Base-by-base conservation (phyloP, 805 yeast species). In the Saturnispora saitoi region DNA sequence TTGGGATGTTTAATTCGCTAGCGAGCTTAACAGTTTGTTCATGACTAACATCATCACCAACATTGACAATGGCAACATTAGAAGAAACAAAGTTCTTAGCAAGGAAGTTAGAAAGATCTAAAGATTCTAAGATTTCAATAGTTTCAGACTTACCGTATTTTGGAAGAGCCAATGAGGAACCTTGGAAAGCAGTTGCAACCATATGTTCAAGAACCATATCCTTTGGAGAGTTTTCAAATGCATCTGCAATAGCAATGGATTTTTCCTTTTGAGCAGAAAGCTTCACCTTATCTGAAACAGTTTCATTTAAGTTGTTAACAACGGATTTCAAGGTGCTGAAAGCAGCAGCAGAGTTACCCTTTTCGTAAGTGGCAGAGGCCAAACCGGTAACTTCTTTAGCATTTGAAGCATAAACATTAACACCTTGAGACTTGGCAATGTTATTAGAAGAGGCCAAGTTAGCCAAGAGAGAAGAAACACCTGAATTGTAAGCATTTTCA, bases 101-200 rank as follows among this genome's bases (percentile, higher is more conserved):
- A 59, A 77, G 71, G 64, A 81, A 83, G 51, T 75, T 67, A 51
- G 67, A 60, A 51, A 84, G 62, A 67, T 86, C 95, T 60, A 70
- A 67, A 42, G 73, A 54, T 55, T 78, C 80, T 63, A 86, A 71
- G 51, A 74, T 75, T 30, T 71, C 66, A 41, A 86, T 58, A 43
- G 86, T 72, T 54, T 84, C 93, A 32, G 71, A 57, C 55, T 87
- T 84, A 75, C 95, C 95, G 60, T 75, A 72, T 38, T 77, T 73
- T 67, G 95, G 93, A 64, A 86, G 72, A 48, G 83, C 84, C 56
- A 86, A 72, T 29, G 93, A 81, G 61, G 87, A 81, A 62, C 88
- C 87, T 71, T 86, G 95, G 83, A 80, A 86, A 48, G 95, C 95
- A 53, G 90, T 77, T 52, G 90, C 78, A 62, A 81, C 78, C 72